A percentile compares a stretch with the other conserved stretches of the same genome.
phyloP scores from a whole-genome alignment of 495 filamentous ascomycete species.

The Neurospora sp. region DNA sequence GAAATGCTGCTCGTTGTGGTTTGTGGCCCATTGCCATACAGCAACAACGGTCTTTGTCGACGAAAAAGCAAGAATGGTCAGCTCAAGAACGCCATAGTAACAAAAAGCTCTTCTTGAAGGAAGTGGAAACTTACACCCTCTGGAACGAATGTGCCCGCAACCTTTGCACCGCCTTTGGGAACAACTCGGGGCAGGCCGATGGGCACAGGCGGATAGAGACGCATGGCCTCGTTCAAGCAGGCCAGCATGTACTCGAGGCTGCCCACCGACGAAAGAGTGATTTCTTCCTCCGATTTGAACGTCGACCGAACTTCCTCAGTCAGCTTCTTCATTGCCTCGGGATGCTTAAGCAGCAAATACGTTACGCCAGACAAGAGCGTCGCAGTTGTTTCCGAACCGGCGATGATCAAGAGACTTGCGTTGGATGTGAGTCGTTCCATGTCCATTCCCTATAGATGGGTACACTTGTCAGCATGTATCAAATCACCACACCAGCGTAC shows the following conservation, averaged over 20 bases:
- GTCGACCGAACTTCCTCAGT: slow-evolving; percentile 36
- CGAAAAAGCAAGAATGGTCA: background rate
- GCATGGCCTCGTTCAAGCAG: slow-evolving; percentile 43
- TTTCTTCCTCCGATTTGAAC: slow-evolving; percentile 37
- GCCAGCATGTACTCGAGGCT: slow-evolving; percentile 43
- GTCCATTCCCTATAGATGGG: slow-evolving; percentile 4
- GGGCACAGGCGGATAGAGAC: slow-evolving; percentile 44
- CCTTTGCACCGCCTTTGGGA: slow-evolving; percentile 32
- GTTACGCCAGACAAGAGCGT: slow-evolving; percentile 35
- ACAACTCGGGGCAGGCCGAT: slow-evolving; percentile 34
- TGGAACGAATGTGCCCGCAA: slow-evolving; percentile 37
- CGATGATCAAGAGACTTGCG: slow-evolving; percentile 15
- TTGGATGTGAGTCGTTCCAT: slow-evolving; percentile 14
- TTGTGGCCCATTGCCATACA: slow-evolving; percentile 38
- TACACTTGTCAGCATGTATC: background rate
- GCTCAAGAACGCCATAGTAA: background rate
- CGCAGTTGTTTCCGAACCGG: slow-evolving; percentile 45
- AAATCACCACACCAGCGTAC: background rate
- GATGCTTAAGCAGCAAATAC: slow-evolving; percentile 39
- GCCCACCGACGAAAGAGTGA: slow-evolving; percentile 33
- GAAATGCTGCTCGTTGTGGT: slow-evolving; percentile 35
- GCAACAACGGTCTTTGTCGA: slow-evolving; percentile 39
- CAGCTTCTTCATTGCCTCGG: slow-evolving; percentile 28
- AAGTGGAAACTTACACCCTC: slow-evolving; percentile 21
- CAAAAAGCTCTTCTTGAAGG: slow-evolving; percentile 2